Conservation (phyloP, 345 rosid species). For the Arabidopsis arenosa region DNA sequence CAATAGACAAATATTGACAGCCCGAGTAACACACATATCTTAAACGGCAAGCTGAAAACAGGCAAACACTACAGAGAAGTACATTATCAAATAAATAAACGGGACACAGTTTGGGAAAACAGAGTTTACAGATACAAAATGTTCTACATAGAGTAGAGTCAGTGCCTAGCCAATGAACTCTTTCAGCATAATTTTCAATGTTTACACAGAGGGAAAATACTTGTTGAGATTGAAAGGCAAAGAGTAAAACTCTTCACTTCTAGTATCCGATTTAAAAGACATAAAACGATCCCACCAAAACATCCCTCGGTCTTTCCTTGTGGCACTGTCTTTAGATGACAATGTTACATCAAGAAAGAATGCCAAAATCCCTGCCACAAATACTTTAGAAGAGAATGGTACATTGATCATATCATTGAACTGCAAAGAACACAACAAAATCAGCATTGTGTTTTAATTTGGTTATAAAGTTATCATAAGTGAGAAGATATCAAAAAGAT, state of each 20-base stretch:
- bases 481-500: neutral
- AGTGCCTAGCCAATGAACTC: constrained; percentile 22
- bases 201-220: constrained; percentile 90
- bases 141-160: neutral
- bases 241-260: constrained; percentile 95
- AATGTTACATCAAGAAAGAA: constrained; percentile 71
- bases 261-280: constrained; percentile 82
- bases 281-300: constrained; percentile 91
- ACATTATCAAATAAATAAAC: neutral
- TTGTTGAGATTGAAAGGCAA: constrained; percentile 95
- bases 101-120: neutral
- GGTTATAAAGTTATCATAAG: constrained; percentile 6
- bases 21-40: too few relatives aligned
- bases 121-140: constrained; percentile 19
- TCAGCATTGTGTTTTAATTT: constrained; percentile 7
- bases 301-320: constrained; percentile 82
- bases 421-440: constrained; percentile 48
- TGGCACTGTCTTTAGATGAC: constrained; percentile 59
- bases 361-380: constrained; percentile 81
- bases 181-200: constrained; percentile 9
- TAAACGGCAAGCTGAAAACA: constrained; percentile 17
- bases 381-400: constrained; percentile 85
- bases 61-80: neutral
- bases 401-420: constrained; percentile 97
- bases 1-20: too few relatives aligned